These are phyloP conservation scores for Chlorella sp. DNA, from an alignment of 139 green algal genomes.

Conservation along the genomic window DNA sequence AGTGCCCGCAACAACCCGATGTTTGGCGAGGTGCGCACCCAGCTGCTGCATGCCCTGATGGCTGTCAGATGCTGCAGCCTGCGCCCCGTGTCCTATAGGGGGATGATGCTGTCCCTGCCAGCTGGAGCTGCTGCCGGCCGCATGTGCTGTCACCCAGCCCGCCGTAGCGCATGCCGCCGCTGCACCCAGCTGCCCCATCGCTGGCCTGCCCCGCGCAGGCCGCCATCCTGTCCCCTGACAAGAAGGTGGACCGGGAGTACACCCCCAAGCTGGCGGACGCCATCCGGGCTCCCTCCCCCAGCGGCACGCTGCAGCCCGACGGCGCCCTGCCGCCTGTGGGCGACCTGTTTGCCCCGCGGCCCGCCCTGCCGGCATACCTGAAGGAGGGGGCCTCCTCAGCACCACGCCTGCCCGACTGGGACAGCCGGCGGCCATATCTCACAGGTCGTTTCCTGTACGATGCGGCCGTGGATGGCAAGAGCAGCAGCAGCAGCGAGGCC, in stretches of 20 bases:
- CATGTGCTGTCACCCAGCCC: too few species aligned
- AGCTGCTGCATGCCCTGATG: too few species aligned
- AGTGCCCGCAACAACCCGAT: constrained; percentile 28
- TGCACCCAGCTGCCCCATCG: too few species aligned
- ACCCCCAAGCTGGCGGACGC: constrained; percentile 21
- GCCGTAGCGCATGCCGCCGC: too few species aligned
- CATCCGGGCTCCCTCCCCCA: constrained; percentile 24
- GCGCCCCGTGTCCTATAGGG: too few species aligned
- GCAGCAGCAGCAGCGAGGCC: neutral
- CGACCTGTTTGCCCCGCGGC: constrained; percentile 40
- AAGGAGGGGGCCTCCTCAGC: neutral
- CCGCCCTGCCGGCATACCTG: neutral
- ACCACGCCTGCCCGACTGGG: constrained; percentile 35
- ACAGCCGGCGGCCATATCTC: constrained; percentile 31
- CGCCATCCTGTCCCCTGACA: neutral
- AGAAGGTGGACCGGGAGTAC: constrained; percentile 32
- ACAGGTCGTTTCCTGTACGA: constrained; percentile 36
- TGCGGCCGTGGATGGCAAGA: neutral
- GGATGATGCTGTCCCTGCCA: too few species aligned
- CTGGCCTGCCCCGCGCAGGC: neutral
- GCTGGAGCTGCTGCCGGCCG: too few species aligned
- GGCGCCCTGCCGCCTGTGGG: constrained; percentile 35
- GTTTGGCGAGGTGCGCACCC: constrained; percentile 23
- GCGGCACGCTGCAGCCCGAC: constrained; percentile 18
- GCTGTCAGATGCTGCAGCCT: too few species aligned